Base-by-base conservation (phyloP, 1,284 basidiomycete species). In the Amylostereum areolatum region DNA sequence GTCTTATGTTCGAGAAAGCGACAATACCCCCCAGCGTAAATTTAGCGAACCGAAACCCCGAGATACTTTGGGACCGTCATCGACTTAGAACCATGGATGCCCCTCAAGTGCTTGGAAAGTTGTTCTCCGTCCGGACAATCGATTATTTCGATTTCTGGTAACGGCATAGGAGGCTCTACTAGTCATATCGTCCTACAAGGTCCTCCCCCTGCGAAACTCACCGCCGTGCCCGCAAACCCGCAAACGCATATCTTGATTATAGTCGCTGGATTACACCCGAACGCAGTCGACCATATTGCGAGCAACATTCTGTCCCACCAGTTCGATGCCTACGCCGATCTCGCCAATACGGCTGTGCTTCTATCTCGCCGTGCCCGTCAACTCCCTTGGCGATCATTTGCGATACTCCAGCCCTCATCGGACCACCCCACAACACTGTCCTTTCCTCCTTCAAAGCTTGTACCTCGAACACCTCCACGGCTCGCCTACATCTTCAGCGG, bases 111-210 rank as follows among this genome's bases (percentile, higher is more conserved):
- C 57, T 70, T 11, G 47, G 56, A 1, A n/a, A 47, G 46, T 40
- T 50, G 54, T 42, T 50, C 52, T 8, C 12, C 34, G 31, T 46
- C 50, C 6, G 55, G 58, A 30, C 54, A 47, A 10, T 54, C 62
- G 2, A 56, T 74, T 2, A 59, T 75, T 6, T 66, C 73, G 0
- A 66, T 76, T 31, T 60, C 63, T 0, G 69, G 72, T 54, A 71
- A 66, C 9, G 74, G 74, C 2, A 73, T 76, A 35, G 72, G 72
- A 5, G 74, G 74, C 5, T 59, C 65, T 5, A 73, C 70, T 48
- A 73, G 66, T 5, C 70, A 73, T 48, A 60, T 59, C 31, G 62
- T 75, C 18, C 39, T 74, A 4, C 63, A 74, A 56, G 56, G 59
- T 31, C 61, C 66, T 1, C 67, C 69, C 10, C 35, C n/a, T n/a